Conservation (phyloP, 495 filamentous ascomycete genomes). For the Polyplosphaeria fusca region DNA sequence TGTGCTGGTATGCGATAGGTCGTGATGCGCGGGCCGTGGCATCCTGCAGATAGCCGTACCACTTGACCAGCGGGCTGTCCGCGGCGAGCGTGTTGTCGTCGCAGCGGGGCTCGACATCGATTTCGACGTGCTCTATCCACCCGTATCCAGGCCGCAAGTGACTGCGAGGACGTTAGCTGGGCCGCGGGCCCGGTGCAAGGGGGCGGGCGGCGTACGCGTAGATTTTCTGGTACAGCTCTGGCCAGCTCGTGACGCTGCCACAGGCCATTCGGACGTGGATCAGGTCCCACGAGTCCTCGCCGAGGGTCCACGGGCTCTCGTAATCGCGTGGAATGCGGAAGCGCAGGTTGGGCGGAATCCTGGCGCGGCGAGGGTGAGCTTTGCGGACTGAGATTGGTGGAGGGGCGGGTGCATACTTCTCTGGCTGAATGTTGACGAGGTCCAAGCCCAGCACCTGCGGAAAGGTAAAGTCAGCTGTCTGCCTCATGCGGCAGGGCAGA, state of each 20-base stretch:
- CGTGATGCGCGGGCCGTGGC: slow-evolving; percentile 65
- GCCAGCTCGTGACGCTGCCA: slow-evolving; percentile 79
- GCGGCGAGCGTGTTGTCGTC: slow-evolving; percentile 62
- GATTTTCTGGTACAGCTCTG: slow-evolving; percentile 65
- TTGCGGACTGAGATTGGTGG: slow-evolving; percentile 6
- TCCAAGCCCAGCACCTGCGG: slow-evolving; percentile 69
- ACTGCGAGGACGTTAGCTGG: slow-evolving; percentile 37
- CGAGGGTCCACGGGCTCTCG: slow-evolving; percentile 73
- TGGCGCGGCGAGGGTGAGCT: slow-evolving; percentile 36
- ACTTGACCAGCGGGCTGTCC: slow-evolving; percentile 53
- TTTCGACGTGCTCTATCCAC: slow-evolving; percentile 87
- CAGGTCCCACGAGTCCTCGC: slow-evolving; percentile 75
- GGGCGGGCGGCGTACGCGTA: slow-evolving; percentile 52
- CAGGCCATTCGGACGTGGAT: slow-evolving; percentile 80
- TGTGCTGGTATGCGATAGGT: slow-evolving; percentile 64
- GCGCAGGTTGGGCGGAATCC: slow-evolving; percentile 67
- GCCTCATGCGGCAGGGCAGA: neutral
- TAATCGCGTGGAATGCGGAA: slow-evolving; percentile 71
- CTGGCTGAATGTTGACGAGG: slow-evolving; percentile 76
- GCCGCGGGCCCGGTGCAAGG: neutral
- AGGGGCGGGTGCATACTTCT: slow-evolving; percentile 49
- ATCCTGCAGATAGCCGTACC: slow-evolving; percentile 67
- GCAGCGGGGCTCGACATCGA: slow-evolving; percentile 76
- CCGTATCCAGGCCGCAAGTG: slow-evolving; percentile 78
- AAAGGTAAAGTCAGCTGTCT: slow-evolving; percentile 15